These are phyloP conservation scores for Candida chauliodis DNA, from an alignment of 805 yeast species.

Conservation along the genomic window DNA sequence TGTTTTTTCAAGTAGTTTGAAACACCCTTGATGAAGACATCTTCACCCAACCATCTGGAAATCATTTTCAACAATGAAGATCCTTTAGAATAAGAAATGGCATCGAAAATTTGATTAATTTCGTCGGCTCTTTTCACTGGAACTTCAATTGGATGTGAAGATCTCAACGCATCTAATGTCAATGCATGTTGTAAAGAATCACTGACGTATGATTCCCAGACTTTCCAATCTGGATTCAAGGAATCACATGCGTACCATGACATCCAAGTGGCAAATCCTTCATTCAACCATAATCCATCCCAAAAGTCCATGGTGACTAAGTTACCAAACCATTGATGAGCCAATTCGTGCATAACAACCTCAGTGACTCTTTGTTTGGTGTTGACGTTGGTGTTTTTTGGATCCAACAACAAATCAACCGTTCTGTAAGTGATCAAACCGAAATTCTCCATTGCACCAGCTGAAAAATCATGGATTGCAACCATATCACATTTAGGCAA, in stretches of 20 bases:
- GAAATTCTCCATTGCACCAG: slow-evolving; percentile 91
- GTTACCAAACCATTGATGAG: slow-evolving; percentile 92
- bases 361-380: slow-evolving; percentile 76
- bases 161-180: slow-evolving; percentile 70
- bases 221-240: slow-evolving; percentile 81
- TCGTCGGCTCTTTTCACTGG: slow-evolving; percentile 76
- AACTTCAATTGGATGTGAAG: slow-evolving; percentile 84
- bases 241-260: slow-evolving; percentile 80
- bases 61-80: slow-evolving; percentile 78
- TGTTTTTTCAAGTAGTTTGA: slow-evolving; percentile 72
- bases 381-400: slow-evolving; percentile 59
- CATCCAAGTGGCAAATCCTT: slow-evolving; percentile 90
- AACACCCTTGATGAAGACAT: slow-evolving; percentile 73
- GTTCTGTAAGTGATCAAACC: slow-evolving; percentile 78
- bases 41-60: slow-evolving; percentile 76
- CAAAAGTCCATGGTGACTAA: slow-evolving; percentile 91
- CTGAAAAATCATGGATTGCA: slow-evolving; percentile 78
- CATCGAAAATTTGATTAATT: slow-evolving; percentile 81
- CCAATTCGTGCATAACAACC: slow-evolving; percentile 84
- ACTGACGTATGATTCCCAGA: slow-evolving; percentile 79
- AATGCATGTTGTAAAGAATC: slow-evolving; percentile 75
- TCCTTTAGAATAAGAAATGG: slow-evolving; percentile 80
- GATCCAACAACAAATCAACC: slow-evolving; percentile 70
- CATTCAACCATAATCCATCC: slow-evolving; percentile 88
- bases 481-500: slow-evolving; percentile 80